phyloP scores from a whole-genome alignment of 495 filamentous ascomycete species.

The Endocarpon pusillum region DNA sequence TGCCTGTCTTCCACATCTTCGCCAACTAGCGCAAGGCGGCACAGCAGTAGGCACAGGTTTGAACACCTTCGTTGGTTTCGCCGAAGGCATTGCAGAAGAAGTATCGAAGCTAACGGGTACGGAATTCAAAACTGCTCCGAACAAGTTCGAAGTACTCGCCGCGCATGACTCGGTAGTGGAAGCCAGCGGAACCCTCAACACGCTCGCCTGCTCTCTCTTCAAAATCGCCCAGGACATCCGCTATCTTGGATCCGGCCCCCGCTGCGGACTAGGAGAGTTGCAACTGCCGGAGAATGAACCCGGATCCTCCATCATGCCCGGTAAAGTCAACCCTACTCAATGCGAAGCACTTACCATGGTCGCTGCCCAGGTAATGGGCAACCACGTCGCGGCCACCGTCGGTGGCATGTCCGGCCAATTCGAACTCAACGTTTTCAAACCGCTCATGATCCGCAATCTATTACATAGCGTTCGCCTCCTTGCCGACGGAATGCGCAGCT shows the following conservation, averaged over 20 bases:
- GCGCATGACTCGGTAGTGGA: conserved; percentile 93
- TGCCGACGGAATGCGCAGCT: conserved; percentile 81
- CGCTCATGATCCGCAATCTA: conserved; percentile 83
- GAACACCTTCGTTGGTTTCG: conserved; percentile 95
- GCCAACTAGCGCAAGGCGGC: conserved; percentile 82
- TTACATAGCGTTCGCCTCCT: conserved; percentile 79
- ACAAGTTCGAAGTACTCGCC: conserved; percentile 98
- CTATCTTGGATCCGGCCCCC: conserved; percentile 88
- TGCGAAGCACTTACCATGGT: conserved; percentile 97
- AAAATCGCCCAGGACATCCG: conserved; percentile 98
- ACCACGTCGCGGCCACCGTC: conserved; percentile 79
- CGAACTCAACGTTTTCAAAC: conserved; percentile 98
- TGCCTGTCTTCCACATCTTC: conserved; percentile 63
- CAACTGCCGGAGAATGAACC: conserved; percentile 94
- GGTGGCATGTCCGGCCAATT: conserved; percentile 97
- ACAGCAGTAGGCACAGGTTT: conserved; percentile 95
- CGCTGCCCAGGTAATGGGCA: conserved; percentile 94
- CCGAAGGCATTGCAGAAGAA: conserved; percentile 76
- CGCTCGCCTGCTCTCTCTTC: conserved; percentile 78
- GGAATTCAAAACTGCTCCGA: conserved; percentile 88
- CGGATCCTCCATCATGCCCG: conserved; percentile 93
- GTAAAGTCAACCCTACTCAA: conserved; percentile 98
- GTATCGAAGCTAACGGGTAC: conserved; percentile 82
- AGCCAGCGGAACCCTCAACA: conserved; percentile 84
- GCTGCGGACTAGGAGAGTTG: conserved; percentile 89